Conservation (phyloP, 2,329 filamentous ascomycete species). For the Hypoxylon sp. region DNA sequence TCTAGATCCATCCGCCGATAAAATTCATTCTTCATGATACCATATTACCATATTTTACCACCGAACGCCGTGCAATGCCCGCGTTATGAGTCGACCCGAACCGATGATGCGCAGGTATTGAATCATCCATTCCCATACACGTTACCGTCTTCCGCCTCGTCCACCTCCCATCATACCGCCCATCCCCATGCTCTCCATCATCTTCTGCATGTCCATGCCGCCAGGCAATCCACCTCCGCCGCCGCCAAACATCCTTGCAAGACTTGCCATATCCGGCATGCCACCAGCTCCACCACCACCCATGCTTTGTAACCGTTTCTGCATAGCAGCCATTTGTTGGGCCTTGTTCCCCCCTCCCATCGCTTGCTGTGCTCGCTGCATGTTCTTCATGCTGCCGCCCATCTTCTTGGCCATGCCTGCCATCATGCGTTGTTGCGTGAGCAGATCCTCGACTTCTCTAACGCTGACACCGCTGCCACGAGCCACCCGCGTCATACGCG, state of each 20-base stretch:
- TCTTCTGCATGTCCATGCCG: conserved; percentile 82
- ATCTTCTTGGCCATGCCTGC: conserved; percentile 99
- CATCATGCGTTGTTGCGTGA: conserved; percentile 99
- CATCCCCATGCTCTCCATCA: conserved; percentile 82
- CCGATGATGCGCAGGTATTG: conserved; percentile 34
- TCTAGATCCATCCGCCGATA: conserved; percentile 7
- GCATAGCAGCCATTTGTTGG: conserved; percentile 96
- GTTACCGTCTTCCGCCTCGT: conserved; percentile 53
- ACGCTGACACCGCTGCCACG: conserved; percentile 92
- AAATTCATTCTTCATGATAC: conserved; percentile 32
- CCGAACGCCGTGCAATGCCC: conserved; percentile 51
- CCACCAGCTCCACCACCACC: conserved; percentile 77
- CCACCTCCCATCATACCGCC: conserved; percentile 66
- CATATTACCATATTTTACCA: conserved; percentile 35
- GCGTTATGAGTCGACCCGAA: conserved; percentile 38
- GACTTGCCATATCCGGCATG: conserved; percentile 85
- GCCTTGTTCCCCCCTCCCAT: conserved; percentile 93
- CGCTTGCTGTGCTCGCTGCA: conserved; percentile 91
- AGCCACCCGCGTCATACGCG: conserved; percentile 92
- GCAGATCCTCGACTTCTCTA: conserved; percentile 91
- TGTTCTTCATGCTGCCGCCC: conserved; percentile 97
- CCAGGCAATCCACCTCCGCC: conserved; percentile 79
- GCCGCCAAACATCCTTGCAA: conserved; percentile 93
- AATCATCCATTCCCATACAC: conserved; percentile 22
- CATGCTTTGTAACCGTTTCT: conserved; percentile 94